Base-by-base conservation (phyloP, 495 filamentous ascomycete species). In the Penicillium dipodomyicola region DNA sequence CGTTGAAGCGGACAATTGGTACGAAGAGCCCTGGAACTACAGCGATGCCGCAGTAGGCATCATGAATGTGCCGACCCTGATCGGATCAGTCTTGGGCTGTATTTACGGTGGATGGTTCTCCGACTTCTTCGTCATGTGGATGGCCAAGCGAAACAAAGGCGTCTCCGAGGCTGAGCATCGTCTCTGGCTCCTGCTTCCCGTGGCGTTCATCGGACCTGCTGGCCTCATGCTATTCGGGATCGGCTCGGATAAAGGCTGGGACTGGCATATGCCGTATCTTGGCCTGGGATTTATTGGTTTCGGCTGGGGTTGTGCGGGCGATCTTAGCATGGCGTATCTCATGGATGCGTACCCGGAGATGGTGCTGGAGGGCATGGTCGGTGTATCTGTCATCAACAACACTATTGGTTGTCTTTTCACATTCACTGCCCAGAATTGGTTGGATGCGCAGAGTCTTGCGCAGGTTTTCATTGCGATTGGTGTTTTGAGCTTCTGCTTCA, bases 311-410 rank as follows among this genome's bases (percentile, higher is more conserved):
- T 71, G 70, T 35, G 66, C 65, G 1, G 71, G 70, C 23, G 71
- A 71, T 56, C 53, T 71, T 33, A 64, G 61, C 60, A 69, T 69
- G 67, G 60, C 67, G 11, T 69, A 69, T 43, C 50, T 65, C 33
- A 63, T 65, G 64, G 70, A 73, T 42, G 63, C 65, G 1, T 73
- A 73, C 37, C 68, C 67, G 2, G 65, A 69, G 2, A 69, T 66
- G 60, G 65, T 72, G 10, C 47, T 72, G 3, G 69, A 72, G 50
- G 70, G 70, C 12, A 72, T 72, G 70, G 70, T 70, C 8, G 68
- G 70, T 12, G 67, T 72, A 1, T 61, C 66, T 12, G 66, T 72
- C 23, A 71, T 72, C 56, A 72, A 72, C 55, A 72, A 72, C 49
- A 66, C 65, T 14, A 63, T 72, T 19, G 69, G 67, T 15, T 71